Evolutionary conservation across 2,329 filamentous ascomycete species (phyloP), one percentile per base, ranked within the genome.

Genomic region (Calonectria ilicicola): DNA sequence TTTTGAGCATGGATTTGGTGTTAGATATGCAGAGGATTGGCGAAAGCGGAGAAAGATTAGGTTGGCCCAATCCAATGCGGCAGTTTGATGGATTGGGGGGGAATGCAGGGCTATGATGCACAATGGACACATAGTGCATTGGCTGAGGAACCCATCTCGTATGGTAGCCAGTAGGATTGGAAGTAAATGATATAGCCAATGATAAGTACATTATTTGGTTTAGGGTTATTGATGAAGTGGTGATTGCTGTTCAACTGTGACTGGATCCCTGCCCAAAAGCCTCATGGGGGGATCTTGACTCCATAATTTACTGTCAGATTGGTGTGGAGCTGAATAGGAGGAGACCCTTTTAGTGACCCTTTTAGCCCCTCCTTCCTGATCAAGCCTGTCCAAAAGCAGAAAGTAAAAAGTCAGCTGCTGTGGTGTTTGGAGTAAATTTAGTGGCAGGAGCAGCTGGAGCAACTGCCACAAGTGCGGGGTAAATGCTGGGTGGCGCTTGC

Each of bases 1-100:
- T 21, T 89, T 89, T 74, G 79, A 83, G 53, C 81, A 86, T 67
- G 85, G 85, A 2, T 87, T 87, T 72, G 86, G 85, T 14, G 82
- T 87, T 7, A 78, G 81, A 65, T 74, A 74, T 44, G 72, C 72
- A 5, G 70, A 73, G 42, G 67, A 74, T 47, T 72, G 70, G 70
- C 72, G 70, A 5, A 72, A 74, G 70, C 72, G 73, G 64, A 74
- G 53, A 51, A 72, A 73, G 64, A 7, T 44, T 44, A 19, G 40
- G 8, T 17, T 44, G 15, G 40, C 40, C 40, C 40, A 44, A 17
- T 15, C 40, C 2, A 44, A 19, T n/a, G 19, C 15, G 40, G 15
- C 6, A 4, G 40, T 44, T n/a, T 44, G 15, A 44, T 44, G 6
- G 40, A 17, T 7, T n/a, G 4, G 17, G 15, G 19, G 19, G 19